Evolutionary conservation across 371 early-diverging fungal species (phyloP), one percentile per base, ranked within the genome.

Genomic region (Sporodiniella umbellata): DNA sequence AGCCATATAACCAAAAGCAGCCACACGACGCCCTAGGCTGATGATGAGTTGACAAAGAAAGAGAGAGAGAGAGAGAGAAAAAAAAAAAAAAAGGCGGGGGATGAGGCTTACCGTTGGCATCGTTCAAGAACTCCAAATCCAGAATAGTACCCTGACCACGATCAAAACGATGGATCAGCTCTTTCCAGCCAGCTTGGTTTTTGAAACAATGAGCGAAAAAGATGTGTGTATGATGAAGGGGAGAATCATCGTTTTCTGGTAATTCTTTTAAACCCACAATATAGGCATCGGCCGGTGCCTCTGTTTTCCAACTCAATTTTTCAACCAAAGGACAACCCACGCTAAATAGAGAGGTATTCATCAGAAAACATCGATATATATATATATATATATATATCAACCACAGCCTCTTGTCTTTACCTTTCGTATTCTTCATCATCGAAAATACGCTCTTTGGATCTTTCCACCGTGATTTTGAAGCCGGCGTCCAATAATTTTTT

Each of bases 191-290:
- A 49, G 73, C 90, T 73, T 98, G 96, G 53, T 81, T 73, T 85
- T 98, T 98, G 84, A 81, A 98, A 78, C 96, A 96, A 68, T 98
- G 96, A 33, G 96, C 98, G 70, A 98, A 98, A 80, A 94, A 92
- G 66, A 98, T 94, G 72, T 98, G 98, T 21, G 83, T 84, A 70
- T 96, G 96, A n/a, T 82, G 73, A n/a, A 96, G 83, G 40, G 96
- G 92, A 30, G 89, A 80, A 46, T 79, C 71, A 71, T 94, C 95
- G 60, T 87, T 86, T 64, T 95, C 96, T n/a, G 95, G 95, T 24
- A 98, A 83, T 67, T 98, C 98, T 82, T 98, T 98, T 52, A 98
- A 83, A 24, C 94, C 98, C 26, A 94, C 83, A 64, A 98, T 89
- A 61, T 90, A 92, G 17, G 94, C 90, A 53, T 92, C 90, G 12